These are phyloP conservation scores for Petasospora fabianii DNA, from an alignment of 1,139 yeast genomes.

Conservation along the genomic window DNA sequence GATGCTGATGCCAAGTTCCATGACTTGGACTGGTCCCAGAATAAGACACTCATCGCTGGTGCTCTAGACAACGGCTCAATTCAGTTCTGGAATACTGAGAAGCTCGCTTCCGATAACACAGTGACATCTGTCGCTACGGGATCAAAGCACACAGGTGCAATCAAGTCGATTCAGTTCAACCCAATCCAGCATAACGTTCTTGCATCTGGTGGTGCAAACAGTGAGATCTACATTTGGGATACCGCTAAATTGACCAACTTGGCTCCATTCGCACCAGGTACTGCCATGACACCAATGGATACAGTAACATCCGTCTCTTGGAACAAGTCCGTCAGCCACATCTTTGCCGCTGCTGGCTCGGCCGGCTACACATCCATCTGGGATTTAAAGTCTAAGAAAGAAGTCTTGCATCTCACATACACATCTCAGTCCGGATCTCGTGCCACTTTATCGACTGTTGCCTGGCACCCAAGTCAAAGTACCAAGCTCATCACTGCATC, in stretches of 20 bases:
- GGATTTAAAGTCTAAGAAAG: constrained; percentile 87
- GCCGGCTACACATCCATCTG: constrained; percentile 86
- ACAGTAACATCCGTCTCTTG: constrained; percentile 83
- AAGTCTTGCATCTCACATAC: constrained; percentile 78
- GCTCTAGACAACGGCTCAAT: constrained; percentile 83
- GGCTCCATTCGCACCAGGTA: constrained; percentile 69
- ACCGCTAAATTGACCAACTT: constrained; percentile 48
- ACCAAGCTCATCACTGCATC: constrained; percentile 88
- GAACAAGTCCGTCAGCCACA: constrained; percentile 83
- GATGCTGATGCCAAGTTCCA: constrained; percentile 57
- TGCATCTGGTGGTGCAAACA: constrained; percentile 84
- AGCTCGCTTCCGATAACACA: constrained; percentile 34
- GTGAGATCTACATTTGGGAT: constrained; percentile 92
- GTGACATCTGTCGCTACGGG: constrained; percentile 43
- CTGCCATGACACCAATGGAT: constrained; percentile 77
- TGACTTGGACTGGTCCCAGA: constrained; percentile 84
- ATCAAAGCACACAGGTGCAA: constrained; percentile 65
- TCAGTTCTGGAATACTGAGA: constrained; percentile 70
- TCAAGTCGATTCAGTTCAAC: constrained; percentile 73
- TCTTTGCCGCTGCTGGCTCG: constrained; percentile 83
- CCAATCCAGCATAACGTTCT: constrained; percentile 68
- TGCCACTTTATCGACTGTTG: constrained; percentile 64
- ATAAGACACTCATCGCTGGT: constrained; percentile 73
- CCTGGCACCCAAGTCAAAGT: constrained; percentile 85
- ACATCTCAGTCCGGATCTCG: constrained; percentile 43